A percentile compares a stretch with the other conserved stretches of the same genome.
Conservation (phyloP, 2,329 filamentous ascomycete species). For the Trichoderma sp. region DNA sequence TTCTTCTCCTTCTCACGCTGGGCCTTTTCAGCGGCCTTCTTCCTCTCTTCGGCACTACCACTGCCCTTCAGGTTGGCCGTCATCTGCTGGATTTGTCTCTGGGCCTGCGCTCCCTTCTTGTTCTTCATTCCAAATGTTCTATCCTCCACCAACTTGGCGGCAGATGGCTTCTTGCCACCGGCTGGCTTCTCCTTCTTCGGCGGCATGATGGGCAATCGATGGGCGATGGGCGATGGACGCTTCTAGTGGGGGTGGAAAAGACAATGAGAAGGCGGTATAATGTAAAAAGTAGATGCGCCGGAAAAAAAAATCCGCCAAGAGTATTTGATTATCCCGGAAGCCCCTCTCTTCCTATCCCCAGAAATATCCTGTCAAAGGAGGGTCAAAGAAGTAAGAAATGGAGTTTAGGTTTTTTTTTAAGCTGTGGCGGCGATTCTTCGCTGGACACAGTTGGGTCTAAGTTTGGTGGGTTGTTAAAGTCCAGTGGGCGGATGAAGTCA, state of each 20-base stretch:
- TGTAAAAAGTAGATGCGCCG: not conserved
- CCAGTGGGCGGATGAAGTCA: conserved; percentile 29
- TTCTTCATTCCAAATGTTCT: conserved; percentile 99
- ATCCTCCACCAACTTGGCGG: conserved; percentile 73
- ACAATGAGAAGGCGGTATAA: conserved; percentile 10
- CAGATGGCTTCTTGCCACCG: conserved; percentile 54
- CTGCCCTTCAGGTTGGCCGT: conserved; percentile 68
- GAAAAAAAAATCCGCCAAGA: not conserved
- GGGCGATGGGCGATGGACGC: conserved; percentile 26
- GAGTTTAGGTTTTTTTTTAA: not conserved
- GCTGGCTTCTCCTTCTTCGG: conserved; percentile 61
- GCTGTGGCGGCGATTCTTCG: conserved; percentile 11
- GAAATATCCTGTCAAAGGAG: not conserved
- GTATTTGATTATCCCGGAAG: not conserved
- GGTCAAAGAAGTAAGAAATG: not conserved
- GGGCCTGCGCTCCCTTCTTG: conserved; percentile 89
- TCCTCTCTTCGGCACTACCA: conserved; percentile 84
- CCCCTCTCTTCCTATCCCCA: not conserved
- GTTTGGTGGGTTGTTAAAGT: conserved; percentile 22
- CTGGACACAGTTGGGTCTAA: conserved; percentile 12
- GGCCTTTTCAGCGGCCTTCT: conserved; percentile 65
- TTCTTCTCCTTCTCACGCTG: conserved; percentile 81
- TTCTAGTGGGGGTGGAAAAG: conserved; percentile 21
- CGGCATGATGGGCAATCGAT: conserved; percentile 58
- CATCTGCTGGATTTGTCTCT: conserved; percentile 87